Conservation (phyloP, 2,329 filamentous ascomycete species). For the Grosmannia serpens region DNA sequence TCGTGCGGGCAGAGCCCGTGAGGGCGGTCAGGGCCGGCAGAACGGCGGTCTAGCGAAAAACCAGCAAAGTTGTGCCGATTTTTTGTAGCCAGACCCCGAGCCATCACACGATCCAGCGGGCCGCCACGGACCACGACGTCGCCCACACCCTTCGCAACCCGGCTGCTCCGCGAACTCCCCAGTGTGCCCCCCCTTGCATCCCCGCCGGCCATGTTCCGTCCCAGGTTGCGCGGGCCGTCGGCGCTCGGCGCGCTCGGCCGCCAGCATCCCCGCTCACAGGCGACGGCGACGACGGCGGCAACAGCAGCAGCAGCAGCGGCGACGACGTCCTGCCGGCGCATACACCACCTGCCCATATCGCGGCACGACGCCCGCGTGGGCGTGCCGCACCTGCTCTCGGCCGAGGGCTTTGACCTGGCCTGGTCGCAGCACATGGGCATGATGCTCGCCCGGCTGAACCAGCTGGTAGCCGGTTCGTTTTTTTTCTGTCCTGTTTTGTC, state of each 20-base stretch:
- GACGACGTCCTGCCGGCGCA: conserved; percentile 20
- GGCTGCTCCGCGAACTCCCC: neutral
- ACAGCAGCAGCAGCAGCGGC: neutral
- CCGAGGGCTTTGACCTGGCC: conserved; percentile 58
- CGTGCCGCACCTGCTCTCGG: conserved; percentile 46
- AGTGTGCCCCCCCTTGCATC: neutral
- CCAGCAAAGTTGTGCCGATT: neutral
- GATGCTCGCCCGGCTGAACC: conserved; percentile 66
- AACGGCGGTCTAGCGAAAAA: neutral
- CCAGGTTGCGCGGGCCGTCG: conserved; percentile 41
- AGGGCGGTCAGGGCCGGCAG: conserved; percentile 2
- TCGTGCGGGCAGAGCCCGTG: neutral
- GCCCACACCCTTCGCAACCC: neutral
- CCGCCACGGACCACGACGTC: neutral
- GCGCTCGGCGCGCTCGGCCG: conserved; percentile 16
- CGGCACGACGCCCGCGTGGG: conserved; percentile 32
- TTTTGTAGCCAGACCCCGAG: neutral
- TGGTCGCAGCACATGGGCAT: conserved; percentile 75
- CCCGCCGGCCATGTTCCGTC: conserved; percentile 33
- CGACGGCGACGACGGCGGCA: conserved; percentile 13
- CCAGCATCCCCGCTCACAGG: neutral
- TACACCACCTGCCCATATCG: conserved; percentile 19
- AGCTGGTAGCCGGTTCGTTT: conserved; percentile 55
- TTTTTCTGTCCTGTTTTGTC: neutral
- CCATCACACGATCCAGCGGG: neutral